Evolutionary conservation across 768 basidiomycete species (phyloP).

Genomic region (Russula virescens): DNA sequence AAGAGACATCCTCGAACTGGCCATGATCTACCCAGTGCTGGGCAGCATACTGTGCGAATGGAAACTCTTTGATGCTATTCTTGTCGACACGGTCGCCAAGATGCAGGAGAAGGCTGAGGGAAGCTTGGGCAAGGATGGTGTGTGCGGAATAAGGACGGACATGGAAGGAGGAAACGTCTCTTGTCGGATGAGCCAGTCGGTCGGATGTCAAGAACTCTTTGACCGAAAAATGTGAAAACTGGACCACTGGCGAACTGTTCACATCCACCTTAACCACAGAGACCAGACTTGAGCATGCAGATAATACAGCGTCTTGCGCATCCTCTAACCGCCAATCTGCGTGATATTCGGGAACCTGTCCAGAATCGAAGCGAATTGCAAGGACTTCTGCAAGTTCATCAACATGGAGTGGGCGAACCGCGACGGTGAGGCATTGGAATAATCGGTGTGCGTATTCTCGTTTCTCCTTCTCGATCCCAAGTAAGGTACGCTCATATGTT

Average conservation of each 20-base stretch:
- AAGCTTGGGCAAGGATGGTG: neutral
- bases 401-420: neutral
- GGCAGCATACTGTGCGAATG: neutral
- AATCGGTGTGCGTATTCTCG: constrained; percentile 2
- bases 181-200: neutral
- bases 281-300: constrained; percentile 4
- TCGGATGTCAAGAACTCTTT: constrained; percentile 14
- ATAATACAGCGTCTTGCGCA: constrained; percentile 1
- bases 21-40: constrained; percentile 7
- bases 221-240: constrained; percentile 19
- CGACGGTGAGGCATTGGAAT: neutral
- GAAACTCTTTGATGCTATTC: neutral
- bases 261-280: neutral
- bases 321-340: neutral
- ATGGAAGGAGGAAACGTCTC: constrained; percentile 2
- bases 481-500: constrained; percentile 1
- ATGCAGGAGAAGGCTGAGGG: constrained; percentile 5
- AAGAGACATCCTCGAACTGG: neutral
- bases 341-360: neutral
- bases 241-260: neutral
- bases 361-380: neutral
- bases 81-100: neutral
- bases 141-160: constrained; percentile 1
- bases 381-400: constrained; percentile 10
- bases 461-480: neutral